Evolutionary conservation across 1,284 basidiomycete genomes (phyloP), one percentile per base, ranked within the genome.

Genomic region (Athelia psychrophila): DNA sequence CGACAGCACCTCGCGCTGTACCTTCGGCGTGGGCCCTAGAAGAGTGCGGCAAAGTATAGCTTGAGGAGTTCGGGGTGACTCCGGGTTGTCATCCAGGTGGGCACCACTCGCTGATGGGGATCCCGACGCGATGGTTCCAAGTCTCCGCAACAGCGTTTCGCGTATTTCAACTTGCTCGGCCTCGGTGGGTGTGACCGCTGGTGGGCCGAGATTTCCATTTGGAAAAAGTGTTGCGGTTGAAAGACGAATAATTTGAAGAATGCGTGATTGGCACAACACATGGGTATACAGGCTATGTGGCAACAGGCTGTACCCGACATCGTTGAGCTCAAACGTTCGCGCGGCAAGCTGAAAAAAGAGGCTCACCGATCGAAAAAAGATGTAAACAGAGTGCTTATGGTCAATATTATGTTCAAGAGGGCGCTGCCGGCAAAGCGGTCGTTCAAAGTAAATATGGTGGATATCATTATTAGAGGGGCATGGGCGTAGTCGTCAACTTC

Each of bases 191-290:
- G 89, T 86, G 3, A 75, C 69, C 4, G 84, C 81, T 1, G 82
- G 65, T 0, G 82, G 79, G 0, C 78, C 84, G 1, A 90, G 89
- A 68, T 89, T 90, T 19, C 91, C 91, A 54, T 86, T 84, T 3
- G 92, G 91, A 61, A 92, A 93, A 35, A 94, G 73, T 3, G 81
- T 77, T 20, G 76, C 75, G 58, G 88, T 89, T 6, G 79, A 72
- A 8, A 72, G 62, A 45, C 78, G 75, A 24, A 81, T 67, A 51
- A 76, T 62, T 48, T 68, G 70, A 44, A 80, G 71, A 48, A 85
- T 65, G 52, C 77, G 73, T 1, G 67, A 56, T 1, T 81, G 72
- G 2, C 82, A 84, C 22, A 91, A 70, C n/a, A 80, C 67, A 45
- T 76, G 65, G 1, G 69, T 71, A 54, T 76, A 76, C 49, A 93